phyloP scores from a whole-genome alignment of 305 asterid species.

The Fraxinus paxiana region DNA sequence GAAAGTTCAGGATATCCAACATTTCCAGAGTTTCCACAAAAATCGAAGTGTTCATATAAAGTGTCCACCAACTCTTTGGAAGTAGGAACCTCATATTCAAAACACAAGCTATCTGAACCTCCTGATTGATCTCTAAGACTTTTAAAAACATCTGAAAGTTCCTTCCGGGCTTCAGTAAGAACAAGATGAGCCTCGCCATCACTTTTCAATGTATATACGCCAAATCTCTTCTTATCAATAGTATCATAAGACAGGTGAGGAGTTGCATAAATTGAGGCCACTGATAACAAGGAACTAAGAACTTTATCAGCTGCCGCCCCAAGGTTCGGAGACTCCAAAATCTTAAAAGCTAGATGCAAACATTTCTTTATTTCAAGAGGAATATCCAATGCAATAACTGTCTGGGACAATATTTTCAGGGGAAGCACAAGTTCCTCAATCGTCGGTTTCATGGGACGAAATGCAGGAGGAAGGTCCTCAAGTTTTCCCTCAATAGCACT shows the following conservation, averaged over 20 bases:
- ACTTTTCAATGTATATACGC: conserved; percentile 22
- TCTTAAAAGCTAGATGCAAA: conserved; percentile 47
- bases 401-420: conserved; percentile 51
- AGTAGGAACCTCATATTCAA: conserved; percentile 54
- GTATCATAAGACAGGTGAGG: conserved; percentile 32
- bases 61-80: conserved; percentile 68
- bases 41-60: conserved; percentile 41
- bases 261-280: conserved; percentile 44
- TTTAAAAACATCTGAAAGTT: conserved; percentile 50
- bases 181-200: conserved; percentile 30
- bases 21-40: conserved; percentile 34
- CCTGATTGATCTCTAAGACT: conserved; percentile 41
- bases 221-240: conserved; percentile 34
- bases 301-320: conserved; percentile 51
- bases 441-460: conserved; percentile 54
- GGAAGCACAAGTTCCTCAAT: conserved; percentile 66
- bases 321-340: conserved; percentile 51
- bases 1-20: conserved; percentile 52
- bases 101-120: conserved; percentile 40
- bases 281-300: conserved; percentile 53
- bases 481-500: conserved; percentile 76
- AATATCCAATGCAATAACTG: conserved; percentile 46
- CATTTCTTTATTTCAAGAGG: conserved; percentile 57
- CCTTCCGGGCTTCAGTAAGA: conserved; percentile 55
- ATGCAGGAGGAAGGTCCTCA: conserved; percentile 89